Base-by-base conservation (phyloP, 2,329 filamentous ascomycete genomes). In the Trichophyton rubrum region DNA sequence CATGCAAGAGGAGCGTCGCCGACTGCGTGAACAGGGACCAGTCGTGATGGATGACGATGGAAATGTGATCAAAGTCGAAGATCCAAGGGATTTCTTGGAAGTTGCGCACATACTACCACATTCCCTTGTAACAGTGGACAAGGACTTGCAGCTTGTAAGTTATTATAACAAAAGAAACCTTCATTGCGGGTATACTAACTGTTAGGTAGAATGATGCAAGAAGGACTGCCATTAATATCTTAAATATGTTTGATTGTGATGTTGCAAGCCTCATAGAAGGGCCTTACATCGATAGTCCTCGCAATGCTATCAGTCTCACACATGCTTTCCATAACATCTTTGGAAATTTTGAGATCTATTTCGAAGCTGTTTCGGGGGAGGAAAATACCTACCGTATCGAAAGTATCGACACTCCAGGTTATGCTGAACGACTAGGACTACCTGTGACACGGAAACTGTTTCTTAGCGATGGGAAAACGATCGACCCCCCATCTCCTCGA, bases 191-290 rank as follows among this genome's bases (percentile, higher is more conserved):
- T 7, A 30, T 30, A 30, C 27, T 22, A 57, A 24, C 51, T 24
- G 40, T 5, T 60, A 17, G 22, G 27, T 51, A 66, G 66, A 57
- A 53, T 55, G 61, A 65, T 17, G 69, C 67, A 11, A 70, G 70
- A 63, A 62, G 70, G 66, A 66, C 68, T 0, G 70, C 72, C 11
- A 64, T 77, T 4, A 62, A 64, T 27, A 70, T 76, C 47, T 69
- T 76, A 3, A 73, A 76, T 30, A 76, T 76, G 72, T 75, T 77
- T 63, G 74, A 77, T 62, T 60, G 40, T 30, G 71, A 69, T 45
- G 67, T 73, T n/a, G 65, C 63, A 2, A 64, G 70, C 62, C 57
- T 76, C 0, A 74, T 77, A 58, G 67, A 76, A 38, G 73, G 74
- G 41, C 59, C 61, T 33, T 67, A 75, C 8, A 75, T 76, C 59